Evolutionary conservation across 1,284 basidiomycete genomes (phyloP).

Genomic region (Coniferiporia sulphurascens): DNA sequence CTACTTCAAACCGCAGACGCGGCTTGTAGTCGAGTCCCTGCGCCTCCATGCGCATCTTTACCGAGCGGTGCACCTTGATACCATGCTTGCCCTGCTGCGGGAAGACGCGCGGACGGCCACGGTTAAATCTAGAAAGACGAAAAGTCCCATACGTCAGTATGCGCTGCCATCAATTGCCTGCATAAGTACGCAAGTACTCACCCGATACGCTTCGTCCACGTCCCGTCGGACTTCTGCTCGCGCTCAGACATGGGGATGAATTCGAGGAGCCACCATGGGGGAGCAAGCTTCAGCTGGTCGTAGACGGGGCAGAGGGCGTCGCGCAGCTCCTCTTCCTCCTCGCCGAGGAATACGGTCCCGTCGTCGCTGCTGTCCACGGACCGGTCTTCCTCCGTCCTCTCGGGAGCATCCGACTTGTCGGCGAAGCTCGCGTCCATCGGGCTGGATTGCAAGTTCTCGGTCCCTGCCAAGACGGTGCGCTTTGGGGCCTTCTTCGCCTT

Average conservation of each 20-base stretch:
- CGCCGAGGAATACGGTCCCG: background rate
- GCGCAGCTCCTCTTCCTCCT: slow-evolving; percentile 20
- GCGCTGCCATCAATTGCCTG: background rate
- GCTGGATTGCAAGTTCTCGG: background rate
- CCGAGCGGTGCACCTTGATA: slow-evolving; percentile 10
- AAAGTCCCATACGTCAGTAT: background rate
- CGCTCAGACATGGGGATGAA: slow-evolving; percentile 10
- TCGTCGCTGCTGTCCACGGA: background rate
- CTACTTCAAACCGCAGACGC: background rate
- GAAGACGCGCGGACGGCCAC: background rate
- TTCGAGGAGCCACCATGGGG: slow-evolving; percentile 23
- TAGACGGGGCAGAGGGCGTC: slow-evolving; percentile 23
- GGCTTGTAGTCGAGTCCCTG: background rate
- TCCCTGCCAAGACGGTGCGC: background rate
- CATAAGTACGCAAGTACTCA: background rate
- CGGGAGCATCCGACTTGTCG: background rate
- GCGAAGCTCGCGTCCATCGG: background rate
- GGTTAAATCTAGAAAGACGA: background rate
- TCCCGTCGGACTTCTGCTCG: background rate
- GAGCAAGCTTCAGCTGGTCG: slow-evolving; percentile 21
- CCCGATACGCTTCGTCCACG: slow-evolving; percentile 1
- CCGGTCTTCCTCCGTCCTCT: background rate
- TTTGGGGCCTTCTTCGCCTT: too few species aligned
- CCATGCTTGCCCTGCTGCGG: background rate
- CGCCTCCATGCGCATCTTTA: slow-evolving; percentile 8